Base-by-base conservation (phyloP, 2,329 filamentous ascomycete species). In the Colletotrichum incanum region DNA sequence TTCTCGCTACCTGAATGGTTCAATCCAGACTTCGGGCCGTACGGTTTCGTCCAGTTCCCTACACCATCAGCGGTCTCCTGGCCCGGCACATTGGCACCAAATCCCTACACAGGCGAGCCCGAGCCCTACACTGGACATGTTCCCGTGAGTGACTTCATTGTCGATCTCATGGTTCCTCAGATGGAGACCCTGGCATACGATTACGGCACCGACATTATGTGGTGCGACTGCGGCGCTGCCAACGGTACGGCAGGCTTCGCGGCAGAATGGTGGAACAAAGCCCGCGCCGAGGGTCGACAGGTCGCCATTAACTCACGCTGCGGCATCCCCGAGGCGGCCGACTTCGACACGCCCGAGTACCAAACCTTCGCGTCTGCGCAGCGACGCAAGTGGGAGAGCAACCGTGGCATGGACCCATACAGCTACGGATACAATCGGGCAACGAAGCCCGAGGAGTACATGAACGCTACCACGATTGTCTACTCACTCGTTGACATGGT, bases 271-370 rank as follows among this genome's bases (percentile, higher is more conserved):
- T 86, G 80, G 78, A 84, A 84, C 75, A 74, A 75, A 61, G 81
- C 83, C 9, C 78, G 79, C 6, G 72, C 74, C 0, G 73, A 84
- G 26, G 82, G 83, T 54, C 82, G 85, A 0, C 85, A 90, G 75
- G 88, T 90, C 1, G 79, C 85, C 1, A 86, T 90, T 75, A 90
- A 91, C 79, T 84, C 84, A 56, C 86, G 89, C 9, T 91, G 89
- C 77, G 89, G 89, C 4, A 78, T 89, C 0, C 37, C 69, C 3
- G 69, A 72, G 52, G 78, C 79, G 1, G 80, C 80, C 16, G 88
- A 91, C 79, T 91, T 90, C 74, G 88, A 91, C 76, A 91, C 89
- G 1, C 89, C 89, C 0, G 89, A 91, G 77, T 91, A 73, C 76
- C 80, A 82, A 37, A 83, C 82, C 9, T 89, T 86, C 76, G 79